Evolutionary conservation across 2,329 filamentous ascomycete genomes (phyloP).

Genomic region (Xylariaceae sp.): DNA sequence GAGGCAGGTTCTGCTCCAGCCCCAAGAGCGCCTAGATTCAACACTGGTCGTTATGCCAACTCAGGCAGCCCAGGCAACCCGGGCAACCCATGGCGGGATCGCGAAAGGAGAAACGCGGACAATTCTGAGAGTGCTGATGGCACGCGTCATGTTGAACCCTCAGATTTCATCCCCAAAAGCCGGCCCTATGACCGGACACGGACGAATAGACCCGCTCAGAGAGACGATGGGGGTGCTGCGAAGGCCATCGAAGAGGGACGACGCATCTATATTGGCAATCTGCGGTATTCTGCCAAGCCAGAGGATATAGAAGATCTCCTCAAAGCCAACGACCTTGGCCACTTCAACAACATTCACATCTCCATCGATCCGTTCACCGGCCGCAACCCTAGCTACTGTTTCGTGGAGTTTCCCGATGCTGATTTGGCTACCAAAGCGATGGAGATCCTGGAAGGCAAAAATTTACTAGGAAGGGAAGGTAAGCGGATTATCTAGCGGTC

Average conservation of each 20-base stretch:
- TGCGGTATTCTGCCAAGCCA: slow-evolving; percentile 50
- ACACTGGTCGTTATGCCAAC: not conserved
- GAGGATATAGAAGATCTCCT: slow-evolving; percentile 35
- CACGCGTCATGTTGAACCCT: slow-evolving; percentile 2
- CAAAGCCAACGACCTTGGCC: slow-evolving; percentile 29
- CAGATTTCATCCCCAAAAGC: slow-evolving; percentile 9
- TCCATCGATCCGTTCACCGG: slow-evolving; percentile 64
- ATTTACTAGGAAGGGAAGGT: slow-evolving; percentile 50
- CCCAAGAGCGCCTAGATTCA: not conserved
- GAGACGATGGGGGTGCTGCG: slow-evolving; percentile 14
- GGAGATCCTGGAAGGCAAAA: slow-evolving; percentile 48
- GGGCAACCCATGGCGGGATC: slow-evolving; percentile 15
- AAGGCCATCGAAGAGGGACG: slow-evolving; percentile 28
- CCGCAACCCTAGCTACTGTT: slow-evolving; percentile 71
- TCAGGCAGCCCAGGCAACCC: slow-evolving; percentile 2
- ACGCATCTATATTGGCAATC: slow-evolving; percentile 63
- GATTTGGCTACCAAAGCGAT: slow-evolving; percentile 57
- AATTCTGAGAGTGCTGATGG: slow-evolving; percentile 5
- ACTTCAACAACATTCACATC: slow-evolving; percentile 58
- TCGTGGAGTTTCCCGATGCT: slow-evolving; percentile 60
- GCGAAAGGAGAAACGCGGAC: slow-evolving; percentile 8
- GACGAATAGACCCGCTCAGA: slow-evolving; percentile 11
- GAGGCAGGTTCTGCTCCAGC: slow-evolving; percentile 3
- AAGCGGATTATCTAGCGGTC: not conserved
- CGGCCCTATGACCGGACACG: slow-evolving; percentile 12